A percentile compares a stretch with the other conserved stretches of the same genome.
Evolutionary conservation across 108 stramenopile species (phyloP).

Genomic region (Pseudonitzschia multistriata): DNA sequence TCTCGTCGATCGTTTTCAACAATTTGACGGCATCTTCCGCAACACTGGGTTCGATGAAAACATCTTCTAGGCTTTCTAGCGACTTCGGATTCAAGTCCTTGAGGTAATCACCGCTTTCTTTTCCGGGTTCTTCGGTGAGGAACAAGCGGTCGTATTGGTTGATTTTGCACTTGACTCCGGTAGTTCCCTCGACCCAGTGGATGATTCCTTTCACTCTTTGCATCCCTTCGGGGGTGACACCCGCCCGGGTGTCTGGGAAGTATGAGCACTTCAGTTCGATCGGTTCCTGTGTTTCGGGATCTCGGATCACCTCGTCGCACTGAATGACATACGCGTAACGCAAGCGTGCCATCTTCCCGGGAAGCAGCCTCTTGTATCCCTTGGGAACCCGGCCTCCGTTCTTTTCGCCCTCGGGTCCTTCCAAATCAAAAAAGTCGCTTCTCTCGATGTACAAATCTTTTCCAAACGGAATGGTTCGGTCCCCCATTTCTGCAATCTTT

Average conservation of each 20-base stretch:
- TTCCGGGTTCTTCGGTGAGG: slow-evolving; percentile 77
- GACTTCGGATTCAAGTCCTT: slow-evolving; percentile 83
- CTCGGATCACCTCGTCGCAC: slow-evolving; percentile 81
- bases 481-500: slow-evolving; percentile 69
- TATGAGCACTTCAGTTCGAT: slow-evolving; percentile 72
- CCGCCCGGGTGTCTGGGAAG: slow-evolving; percentile 80
- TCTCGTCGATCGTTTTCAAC: slow-evolving; percentile 33
- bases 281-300: slow-evolving; percentile 66
- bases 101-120: slow-evolving; percentile 73
- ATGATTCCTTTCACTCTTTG: slow-evolving; percentile 87
- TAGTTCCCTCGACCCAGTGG: slow-evolving; percentile 87
- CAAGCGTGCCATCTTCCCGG: slow-evolving; percentile 73
- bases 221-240: slow-evolving; percentile 78
- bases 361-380: slow-evolving; percentile 86
- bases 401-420: slow-evolving; percentile 71
- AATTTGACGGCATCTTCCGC: slow-evolving; percentile 46
- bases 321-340: slow-evolving; percentile 87
- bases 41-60: slow-evolving; percentile 79
- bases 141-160: slow-evolving; percentile 90
- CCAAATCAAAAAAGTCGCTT: slow-evolving; percentile 84
- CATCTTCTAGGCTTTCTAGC: slow-evolving; percentile 57
- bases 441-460: slow-evolving; percentile 79
- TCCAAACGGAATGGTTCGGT: slow-evolving; percentile 79
- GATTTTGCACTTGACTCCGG: slow-evolving; percentile 56
- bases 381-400: slow-evolving; percentile 68